Evolutionary conservation across 225 moss, liverwort and hornwort species (phyloP).

Genomic region (Thuidium tamariscinum): DNA sequence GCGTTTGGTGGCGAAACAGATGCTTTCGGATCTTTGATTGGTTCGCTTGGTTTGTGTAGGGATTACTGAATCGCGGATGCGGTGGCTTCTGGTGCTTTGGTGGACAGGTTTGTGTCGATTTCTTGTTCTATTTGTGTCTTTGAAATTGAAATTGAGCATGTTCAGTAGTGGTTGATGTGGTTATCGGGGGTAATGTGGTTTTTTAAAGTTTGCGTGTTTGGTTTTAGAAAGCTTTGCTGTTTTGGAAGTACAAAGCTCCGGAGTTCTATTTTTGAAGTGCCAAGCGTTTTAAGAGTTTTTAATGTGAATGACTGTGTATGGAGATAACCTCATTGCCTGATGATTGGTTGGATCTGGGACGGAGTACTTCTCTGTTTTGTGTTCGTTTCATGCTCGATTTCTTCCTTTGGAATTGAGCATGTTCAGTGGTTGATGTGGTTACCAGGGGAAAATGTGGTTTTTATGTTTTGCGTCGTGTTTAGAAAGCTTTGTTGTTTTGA

Average conservation of each 20-base stretch:
- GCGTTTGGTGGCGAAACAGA: neutral
- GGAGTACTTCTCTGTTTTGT: neutral
- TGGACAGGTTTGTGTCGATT: neutral
- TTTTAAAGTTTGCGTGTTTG: neutral
- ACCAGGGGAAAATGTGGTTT: neutral
- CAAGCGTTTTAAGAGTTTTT: neutral
- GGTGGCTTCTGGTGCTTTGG: neutral
- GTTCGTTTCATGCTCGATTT: neutral
- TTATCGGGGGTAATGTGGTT: neutral
- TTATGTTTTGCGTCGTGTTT: neutral
- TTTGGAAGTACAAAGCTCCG: neutral
- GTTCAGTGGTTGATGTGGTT: neutral
- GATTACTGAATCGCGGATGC: neutral
- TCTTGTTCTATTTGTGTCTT: neutral
- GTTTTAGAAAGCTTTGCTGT: neutral
- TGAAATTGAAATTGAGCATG: neutral
- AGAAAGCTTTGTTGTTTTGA: neutral
- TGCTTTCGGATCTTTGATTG: neutral
- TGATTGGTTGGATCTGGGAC: neutral
- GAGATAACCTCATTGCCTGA: neutral
- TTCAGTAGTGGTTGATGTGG: neutral
- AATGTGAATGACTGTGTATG: neutral
- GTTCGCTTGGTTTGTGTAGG: neutral
- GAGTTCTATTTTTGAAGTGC: neutral
- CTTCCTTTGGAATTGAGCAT: neutral